These are phyloP conservation scores for Chenopodium album DNA, from an alignment of 148 eudicot genomes.

Conservation along the genomic window DNA sequence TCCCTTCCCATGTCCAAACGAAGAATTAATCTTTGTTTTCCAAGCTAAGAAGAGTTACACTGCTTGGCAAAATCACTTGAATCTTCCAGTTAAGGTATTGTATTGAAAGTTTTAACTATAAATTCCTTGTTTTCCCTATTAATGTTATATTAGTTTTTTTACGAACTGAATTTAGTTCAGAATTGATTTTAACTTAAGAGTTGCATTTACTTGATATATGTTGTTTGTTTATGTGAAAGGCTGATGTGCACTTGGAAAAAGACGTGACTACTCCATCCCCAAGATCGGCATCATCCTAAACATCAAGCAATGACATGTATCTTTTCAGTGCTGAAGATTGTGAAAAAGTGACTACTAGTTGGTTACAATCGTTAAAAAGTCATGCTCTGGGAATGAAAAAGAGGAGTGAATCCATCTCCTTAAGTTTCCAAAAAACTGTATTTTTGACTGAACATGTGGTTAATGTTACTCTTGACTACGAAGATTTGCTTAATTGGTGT, in stretches of 20 bases:
- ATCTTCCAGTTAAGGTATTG: too few relatives aligned
- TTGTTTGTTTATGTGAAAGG: too few relatives aligned
- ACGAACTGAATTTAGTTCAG: too few relatives aligned
- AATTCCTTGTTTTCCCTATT: too few relatives aligned
- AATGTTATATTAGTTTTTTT: too few relatives aligned
- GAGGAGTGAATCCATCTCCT: background rate
- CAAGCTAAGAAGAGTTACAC: background rate
- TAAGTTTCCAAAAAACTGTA: too few relatives aligned
- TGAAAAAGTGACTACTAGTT: background rate
- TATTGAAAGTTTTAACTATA: too few relatives aligned
- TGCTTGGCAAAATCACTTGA: too few relatives aligned
- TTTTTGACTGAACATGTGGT: too few relatives aligned
- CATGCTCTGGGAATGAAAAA: constrained; percentile 1
- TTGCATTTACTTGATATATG: too few relatives aligned
- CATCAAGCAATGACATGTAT: background rate
- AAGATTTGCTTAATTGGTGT: background rate
- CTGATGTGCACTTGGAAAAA: too few relatives aligned
- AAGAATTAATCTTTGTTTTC: background rate
- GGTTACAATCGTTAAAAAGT: background rate
- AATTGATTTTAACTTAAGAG: too few relatives aligned
- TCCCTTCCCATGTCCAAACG: background rate
- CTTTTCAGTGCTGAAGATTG: background rate
- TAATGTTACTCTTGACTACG: background rate
- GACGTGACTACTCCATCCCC: background rate
- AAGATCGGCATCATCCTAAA: background rate